Evolutionary conservation across 768 basidiomycete genomes (phyloP).

Genomic region (Podaxis sp.): DNA sequence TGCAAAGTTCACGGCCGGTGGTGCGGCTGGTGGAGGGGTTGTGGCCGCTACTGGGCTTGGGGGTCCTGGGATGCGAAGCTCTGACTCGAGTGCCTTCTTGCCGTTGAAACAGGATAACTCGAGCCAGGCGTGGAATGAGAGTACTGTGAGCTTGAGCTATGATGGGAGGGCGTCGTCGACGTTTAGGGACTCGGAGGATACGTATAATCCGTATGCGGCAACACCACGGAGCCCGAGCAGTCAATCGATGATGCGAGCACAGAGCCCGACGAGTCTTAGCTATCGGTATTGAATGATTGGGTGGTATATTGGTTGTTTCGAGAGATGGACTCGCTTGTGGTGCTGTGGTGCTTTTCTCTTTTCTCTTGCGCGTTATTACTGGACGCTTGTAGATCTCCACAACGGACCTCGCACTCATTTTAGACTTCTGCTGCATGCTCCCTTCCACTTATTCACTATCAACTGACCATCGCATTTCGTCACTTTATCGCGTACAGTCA

Average conservation of each 20-base stretch:
- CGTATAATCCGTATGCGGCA: conserved; percentile 1
- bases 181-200: conserved; percentile 14
- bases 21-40: conserved; percentile 27
- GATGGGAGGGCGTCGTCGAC: conserved; percentile 17
- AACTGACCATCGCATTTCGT: neutral
- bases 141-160: conserved; percentile 40
- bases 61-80: conserved; percentile 31
- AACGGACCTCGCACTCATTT: neutral
- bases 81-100: conserved; percentile 70
- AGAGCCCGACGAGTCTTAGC: neutral
- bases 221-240: neutral
- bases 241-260: neutral
- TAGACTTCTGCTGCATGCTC: neutral
- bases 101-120: conserved; percentile 64
- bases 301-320: neutral
- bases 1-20: conserved; percentile 26
- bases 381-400: neutral
- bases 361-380: neutral
- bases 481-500: neutral
- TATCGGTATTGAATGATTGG: neutral
- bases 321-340: conserved; percentile 3
- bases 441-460: neutral
- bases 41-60: conserved; percentile 13
- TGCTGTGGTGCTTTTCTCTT: neutral
- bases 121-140: conserved; percentile 59